Percentiles rank a stretch among this genome's conserved stretches.
Evolutionary conservation across 1,284 basidiomycete genomes (phyloP).

Genomic region (Ganoderma meredithae): DNA sequence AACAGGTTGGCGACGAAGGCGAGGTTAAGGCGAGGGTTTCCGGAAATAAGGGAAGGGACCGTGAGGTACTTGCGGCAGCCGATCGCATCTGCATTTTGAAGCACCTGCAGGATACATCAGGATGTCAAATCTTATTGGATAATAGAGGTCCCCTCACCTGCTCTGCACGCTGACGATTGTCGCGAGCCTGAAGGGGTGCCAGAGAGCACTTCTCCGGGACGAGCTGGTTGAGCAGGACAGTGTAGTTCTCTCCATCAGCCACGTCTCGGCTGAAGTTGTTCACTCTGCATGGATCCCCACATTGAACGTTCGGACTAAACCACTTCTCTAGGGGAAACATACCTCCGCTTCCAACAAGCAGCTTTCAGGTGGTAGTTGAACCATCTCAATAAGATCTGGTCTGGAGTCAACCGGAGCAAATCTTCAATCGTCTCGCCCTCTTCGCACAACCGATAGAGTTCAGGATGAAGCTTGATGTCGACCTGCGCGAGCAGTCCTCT

Average conservation of each 20-base stretch:
- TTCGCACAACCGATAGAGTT: conserved; percentile 94
- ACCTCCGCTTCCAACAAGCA: conserved; percentile 90
- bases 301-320: not conserved
- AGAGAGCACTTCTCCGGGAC: conserved; percentile 94
- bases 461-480: conserved; percentile 98
- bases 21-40: conserved; percentile 98
- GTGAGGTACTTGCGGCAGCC: conserved; percentile 97
- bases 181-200: conserved; percentile 88
- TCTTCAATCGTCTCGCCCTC: conserved; percentile 98
- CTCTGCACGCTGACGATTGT: conserved; percentile 87
- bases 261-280: conserved; percentile 98
- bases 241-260: conserved; percentile 96
- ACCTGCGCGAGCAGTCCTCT: conserved; percentile 93
- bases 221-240: conserved; percentile 93
- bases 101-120: conserved; percentile 54
- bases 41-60: conserved; percentile 88
- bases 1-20: conserved; percentile 99
- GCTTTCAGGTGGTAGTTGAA: conserved; percentile 99
- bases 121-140: not conserved
- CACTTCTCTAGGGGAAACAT: conserved; percentile 28
- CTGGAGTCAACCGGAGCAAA: conserved; percentile 91
- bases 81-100: conserved; percentile 93
- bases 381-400: conserved; percentile 97
- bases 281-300: conserved; percentile 61
- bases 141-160: conserved; percentile 52